Base-by-base conservation (phyloP, 148 eudicot species). In the Cornus florida region DNA sequence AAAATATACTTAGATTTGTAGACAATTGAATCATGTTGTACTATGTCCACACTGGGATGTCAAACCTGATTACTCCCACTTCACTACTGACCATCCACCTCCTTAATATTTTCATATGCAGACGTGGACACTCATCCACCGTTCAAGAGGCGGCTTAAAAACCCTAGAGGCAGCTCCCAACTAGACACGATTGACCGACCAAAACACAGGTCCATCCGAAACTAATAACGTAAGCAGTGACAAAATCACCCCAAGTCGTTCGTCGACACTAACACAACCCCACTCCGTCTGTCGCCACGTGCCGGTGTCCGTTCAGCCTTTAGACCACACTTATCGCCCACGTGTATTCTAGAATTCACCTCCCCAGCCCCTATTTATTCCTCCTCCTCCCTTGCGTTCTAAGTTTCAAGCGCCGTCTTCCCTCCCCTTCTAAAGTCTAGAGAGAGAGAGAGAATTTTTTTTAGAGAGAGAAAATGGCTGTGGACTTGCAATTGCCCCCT, bases 401-500 rank as follows among this genome's bases (percentile, higher is more conserved):
- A 80, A 80, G 86, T 83, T 83, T 83, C 84, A 83, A 74, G 28
- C 57, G 32, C 78, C 74, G 67, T 10, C 17, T 9, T 38, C 46
- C 24, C 13, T 20, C 13, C 20, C 7, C n/a, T n/a, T n/a, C n/a
- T n/a, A n/a, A n/a, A n/a, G n/a, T n/a, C n/a, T n/a, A n/a, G n/a
- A n/a, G n/a, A n/a, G n/a, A n/a, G n/a, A n/a, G n/a, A n/a, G n/a
- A n/a, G n/a, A n/a, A n/a, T n/a, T n/a, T n/a, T n/a, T n/a, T n/a
- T n/a, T n/a, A 59, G 32, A 71, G 57, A 76, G 28, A 20, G 33
- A 78, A 72, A 46, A 82, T 78, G 80, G 5, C 77, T 19, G 68
- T 76, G 9, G 89, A 86, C 33, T 60, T 86, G 83, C 82, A 75
- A 6, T 62, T 86, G 71, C 89, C 89, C 1, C 83, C 89, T 2